phyloP scores from a whole-genome alignment of 2,329 filamentous ascomycete genomes.

The Talaromyces albobiverticillius region DNA sequence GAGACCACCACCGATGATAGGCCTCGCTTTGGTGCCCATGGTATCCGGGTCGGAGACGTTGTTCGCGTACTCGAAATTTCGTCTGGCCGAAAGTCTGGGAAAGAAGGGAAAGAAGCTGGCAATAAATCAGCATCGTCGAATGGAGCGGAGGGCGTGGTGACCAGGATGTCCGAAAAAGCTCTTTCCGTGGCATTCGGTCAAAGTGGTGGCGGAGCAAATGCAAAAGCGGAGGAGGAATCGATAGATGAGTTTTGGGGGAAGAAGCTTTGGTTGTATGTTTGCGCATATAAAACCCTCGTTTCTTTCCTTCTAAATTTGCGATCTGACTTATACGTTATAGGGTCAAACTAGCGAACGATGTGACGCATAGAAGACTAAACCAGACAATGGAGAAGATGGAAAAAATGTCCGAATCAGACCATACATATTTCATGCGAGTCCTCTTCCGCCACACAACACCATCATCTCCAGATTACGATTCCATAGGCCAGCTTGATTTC shows the following conservation, averaged over 20 bases:
- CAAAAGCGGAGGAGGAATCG: conserved; percentile 42
- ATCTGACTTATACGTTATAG: conserved; percentile 37
- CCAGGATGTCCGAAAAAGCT: conserved; percentile 39
- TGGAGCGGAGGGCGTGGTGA: conserved; percentile 47
- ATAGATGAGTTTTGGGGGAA: conserved; percentile 51
- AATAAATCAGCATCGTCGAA: conserved; percentile 23
- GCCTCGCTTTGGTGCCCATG: conserved; percentile 43
- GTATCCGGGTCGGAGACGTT: conserved; percentile 48
- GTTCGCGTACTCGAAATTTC: conserved; percentile 42
- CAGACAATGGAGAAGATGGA: conserved; percentile 61
- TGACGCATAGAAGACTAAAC: conserved; percentile 65
- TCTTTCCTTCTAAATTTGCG: neutral
- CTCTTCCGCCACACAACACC: conserved; percentile 59
- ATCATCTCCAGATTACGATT: conserved; percentile 48
- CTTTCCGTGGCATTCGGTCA: conserved; percentile 47
- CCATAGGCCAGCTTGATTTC: conserved; percentile 50
- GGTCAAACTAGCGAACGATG: conserved; percentile 65
- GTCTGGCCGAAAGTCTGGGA: conserved; percentile 25
- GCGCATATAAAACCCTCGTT: neutral
- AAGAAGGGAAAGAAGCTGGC: conserved; percentile 29
- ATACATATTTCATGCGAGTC: conserved; percentile 58
- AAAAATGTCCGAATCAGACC: conserved; percentile 54
- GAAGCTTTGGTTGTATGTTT: conserved; percentile 62
- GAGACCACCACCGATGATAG: conserved; percentile 28
- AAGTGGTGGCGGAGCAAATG: conserved; percentile 29